These are phyloP conservation scores for Senna tora DNA, from an alignment of 306 rosid species.

Conservation along the genomic window DNA sequence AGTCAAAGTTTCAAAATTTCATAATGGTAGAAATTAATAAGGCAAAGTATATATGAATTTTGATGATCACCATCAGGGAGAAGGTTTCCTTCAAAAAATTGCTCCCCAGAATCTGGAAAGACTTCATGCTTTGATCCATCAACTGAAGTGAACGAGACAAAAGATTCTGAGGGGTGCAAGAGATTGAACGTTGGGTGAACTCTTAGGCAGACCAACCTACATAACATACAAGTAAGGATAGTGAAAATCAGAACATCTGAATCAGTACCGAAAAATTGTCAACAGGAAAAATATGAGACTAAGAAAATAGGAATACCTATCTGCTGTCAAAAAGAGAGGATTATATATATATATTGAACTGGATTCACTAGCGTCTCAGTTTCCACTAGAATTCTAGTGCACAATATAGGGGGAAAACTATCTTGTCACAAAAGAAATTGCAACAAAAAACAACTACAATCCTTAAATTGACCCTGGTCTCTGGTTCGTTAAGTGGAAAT, in stretches of 20 bases:
- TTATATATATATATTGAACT: too few species aligned
- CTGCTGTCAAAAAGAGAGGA: slow-evolving; percentile 1
- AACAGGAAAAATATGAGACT: slow-evolving; percentile 14
- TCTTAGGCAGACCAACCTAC: slow-evolving; percentile 89
- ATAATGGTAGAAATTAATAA: slow-evolving; percentile 1
- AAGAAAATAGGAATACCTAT: background rate
- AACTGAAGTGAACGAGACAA: slow-evolving; percentile 72
- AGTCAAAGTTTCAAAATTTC: slow-evolving; percentile 30
- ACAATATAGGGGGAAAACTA: background rate
- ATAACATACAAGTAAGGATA: slow-evolving; percentile 27
- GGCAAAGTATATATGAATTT: slow-evolving; percentile 25
- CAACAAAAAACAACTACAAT: slow-evolving; percentile 25
- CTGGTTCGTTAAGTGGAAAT: too few species aligned
- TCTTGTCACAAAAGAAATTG: background rate
- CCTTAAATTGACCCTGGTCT: slow-evolving; percentile 7
- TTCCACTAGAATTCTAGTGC: slow-evolving; percentile 22
- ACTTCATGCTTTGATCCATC: slow-evolving; percentile 82
- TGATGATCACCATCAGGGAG: slow-evolving; percentile 72
- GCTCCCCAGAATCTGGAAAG: slow-evolving; percentile 80
- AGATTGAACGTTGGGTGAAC: slow-evolving; percentile 83
- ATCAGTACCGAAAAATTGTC: background rate
- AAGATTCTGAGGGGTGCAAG: slow-evolving; percentile 78
- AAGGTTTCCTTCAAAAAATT: slow-evolving; percentile 65
- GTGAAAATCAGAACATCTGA: slow-evolving; percentile 12
- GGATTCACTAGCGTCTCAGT: background rate